These are phyloP conservation scores for Penicillium psychrofluorescens DNA, from an alignment of 495 filamentous ascomycete species.

Conservation along the genomic window DNA sequence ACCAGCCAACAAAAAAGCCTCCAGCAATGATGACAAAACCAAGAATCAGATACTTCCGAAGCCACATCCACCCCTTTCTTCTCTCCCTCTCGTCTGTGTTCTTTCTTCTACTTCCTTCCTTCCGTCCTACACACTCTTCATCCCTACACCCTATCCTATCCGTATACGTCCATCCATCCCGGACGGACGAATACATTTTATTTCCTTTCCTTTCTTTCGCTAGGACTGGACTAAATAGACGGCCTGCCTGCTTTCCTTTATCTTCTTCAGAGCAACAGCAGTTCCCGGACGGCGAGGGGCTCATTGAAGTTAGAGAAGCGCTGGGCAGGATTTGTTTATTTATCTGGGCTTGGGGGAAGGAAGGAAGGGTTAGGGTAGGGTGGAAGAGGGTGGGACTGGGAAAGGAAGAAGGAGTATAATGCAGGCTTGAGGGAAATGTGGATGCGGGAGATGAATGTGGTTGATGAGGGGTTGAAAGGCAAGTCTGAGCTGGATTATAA, in stretches of 20 bases:
- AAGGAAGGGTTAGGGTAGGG: not conserved
- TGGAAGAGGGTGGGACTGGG: conserved; percentile 2
- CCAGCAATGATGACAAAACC: conserved; percentile 41
- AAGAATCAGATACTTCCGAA: conserved; percentile 48
- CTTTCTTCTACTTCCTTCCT: not conserved
- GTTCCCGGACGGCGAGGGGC: conserved; percentile 15
- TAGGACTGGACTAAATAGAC: too few relatives aligned
- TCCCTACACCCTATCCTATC: conserved; percentile 1
- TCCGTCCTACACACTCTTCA: not conserved
- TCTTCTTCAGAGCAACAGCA: conserved; percentile 21
- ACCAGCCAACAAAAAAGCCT: not conserved
- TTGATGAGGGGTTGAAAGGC: conserved; percentile 41
- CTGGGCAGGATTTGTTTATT: too few relatives aligned
- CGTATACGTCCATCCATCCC: not conserved
- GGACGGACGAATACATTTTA: too few relatives aligned
- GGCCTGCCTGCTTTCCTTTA: not conserved
- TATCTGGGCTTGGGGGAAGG: not conserved
- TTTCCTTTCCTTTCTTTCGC: too few relatives aligned
- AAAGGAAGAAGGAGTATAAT: not conserved
- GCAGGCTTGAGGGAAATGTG: not conserved
- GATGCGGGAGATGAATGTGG: conserved; percentile 3
- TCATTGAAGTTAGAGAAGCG: not conserved
- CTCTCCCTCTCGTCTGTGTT: not conserved
- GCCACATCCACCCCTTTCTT: conserved; percentile 8
- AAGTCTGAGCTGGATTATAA: conserved; percentile 42